Evolutionary conservation across 176 grass and related monocot genomes (phyloP), one percentile per base, ranked within the genome.

Genomic region (Pontederia crassipes): DNA sequence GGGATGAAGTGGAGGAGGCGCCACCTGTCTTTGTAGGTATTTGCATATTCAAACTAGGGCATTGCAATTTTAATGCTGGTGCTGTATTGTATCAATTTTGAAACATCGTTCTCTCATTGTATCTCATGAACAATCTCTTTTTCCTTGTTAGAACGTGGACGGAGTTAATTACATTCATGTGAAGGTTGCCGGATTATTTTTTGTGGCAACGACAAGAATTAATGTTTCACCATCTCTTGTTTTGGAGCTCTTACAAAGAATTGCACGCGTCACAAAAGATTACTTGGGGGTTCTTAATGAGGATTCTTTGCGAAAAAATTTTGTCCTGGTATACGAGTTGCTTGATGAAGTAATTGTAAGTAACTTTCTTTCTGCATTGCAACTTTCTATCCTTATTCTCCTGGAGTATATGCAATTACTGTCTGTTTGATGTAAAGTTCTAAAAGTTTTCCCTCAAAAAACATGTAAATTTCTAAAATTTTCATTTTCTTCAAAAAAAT

Each of bases 311-410:
- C 68, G 84, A 58, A 98, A 92, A 57, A 91, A 92, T 76, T 98
- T 98, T 75, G 83, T 98, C 75, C 80, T 98, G 35, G 87, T 98
- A 26, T 98, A 98, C 50, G 87, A 98, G 62, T 83, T 98, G 77
- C 93, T 98, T 14, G 93, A 98, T 74, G 93, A 98, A 83, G 84
- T 98, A 61, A 98, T 98, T 74, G 93, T 98, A 83, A 86, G 94
- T 81, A 52, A 5, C 45, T 68, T 35, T 8, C 35, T 71, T 32
- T 6, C 66, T 17, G 52, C 29, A 46, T 71, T 14, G 17, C 20
- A 61, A 35, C 8, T 46, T 18, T 17, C 12, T 1, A 45, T 5
- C 74, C 60, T 63, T 47, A 13, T 46, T 70, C 46, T 32, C 9
- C 47, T 8, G 0, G 10, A 2, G 10, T 17, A 17, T 63, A 58